These are phyloP conservation scores for Suhomyces xylopsoci DNA, from an alignment of 805 yeast genomes.

Conservation along the genomic window DNA sequence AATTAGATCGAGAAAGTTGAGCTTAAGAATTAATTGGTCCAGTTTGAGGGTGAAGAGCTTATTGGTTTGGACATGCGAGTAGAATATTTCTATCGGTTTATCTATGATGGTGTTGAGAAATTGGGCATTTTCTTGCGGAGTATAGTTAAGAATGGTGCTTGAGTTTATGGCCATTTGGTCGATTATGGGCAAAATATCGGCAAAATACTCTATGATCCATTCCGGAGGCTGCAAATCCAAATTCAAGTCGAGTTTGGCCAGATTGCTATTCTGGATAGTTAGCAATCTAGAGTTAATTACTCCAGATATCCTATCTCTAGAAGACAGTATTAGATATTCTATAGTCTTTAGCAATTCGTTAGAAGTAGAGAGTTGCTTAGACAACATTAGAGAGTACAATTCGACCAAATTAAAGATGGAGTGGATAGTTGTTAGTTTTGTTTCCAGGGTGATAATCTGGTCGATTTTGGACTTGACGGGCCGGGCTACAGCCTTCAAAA, in stretches of 20 bases:
- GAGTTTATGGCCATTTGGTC: slow-evolving; percentile 33
- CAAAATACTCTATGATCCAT: slow-evolving; percentile 68
- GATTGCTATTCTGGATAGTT: slow-evolving; percentile 33
- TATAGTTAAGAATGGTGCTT: slow-evolving; percentile 40
- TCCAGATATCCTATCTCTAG: slow-evolving; percentile 25
- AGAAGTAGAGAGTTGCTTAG: slow-evolving; percentile 34
- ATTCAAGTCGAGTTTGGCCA: slow-evolving; percentile 39
- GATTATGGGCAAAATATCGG: slow-evolving; percentile 57
- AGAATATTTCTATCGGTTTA: slow-evolving; percentile 42
- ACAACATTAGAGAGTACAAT: slow-evolving; percentile 68
- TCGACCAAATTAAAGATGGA: slow-evolving; percentile 62
- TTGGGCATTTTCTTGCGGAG: slow-evolving; percentile 28
- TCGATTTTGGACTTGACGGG: slow-evolving; percentile 66
- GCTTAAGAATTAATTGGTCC: slow-evolving; percentile 43
- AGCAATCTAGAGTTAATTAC: slow-evolving; percentile 28
- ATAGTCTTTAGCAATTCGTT: slow-evolving; percentile 23
- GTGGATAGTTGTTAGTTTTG: slow-evolving; percentile 51
- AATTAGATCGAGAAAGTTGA: slow-evolving; percentile 61
- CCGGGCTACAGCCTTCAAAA: slow-evolving; percentile 52
- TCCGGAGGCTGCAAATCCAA: slow-evolving; percentile 78
- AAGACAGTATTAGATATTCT: slow-evolving; percentile 19
- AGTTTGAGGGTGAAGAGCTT: slow-evolving; percentile 24
- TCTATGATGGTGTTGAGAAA: slow-evolving; percentile 45
- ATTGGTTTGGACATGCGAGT: slow-evolving; percentile 28
- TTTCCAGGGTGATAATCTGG: slow-evolving; percentile 64